Base-by-base conservation (phyloP, 257 asterid genomes). In the Nicotiana noctiflora region DNA sequence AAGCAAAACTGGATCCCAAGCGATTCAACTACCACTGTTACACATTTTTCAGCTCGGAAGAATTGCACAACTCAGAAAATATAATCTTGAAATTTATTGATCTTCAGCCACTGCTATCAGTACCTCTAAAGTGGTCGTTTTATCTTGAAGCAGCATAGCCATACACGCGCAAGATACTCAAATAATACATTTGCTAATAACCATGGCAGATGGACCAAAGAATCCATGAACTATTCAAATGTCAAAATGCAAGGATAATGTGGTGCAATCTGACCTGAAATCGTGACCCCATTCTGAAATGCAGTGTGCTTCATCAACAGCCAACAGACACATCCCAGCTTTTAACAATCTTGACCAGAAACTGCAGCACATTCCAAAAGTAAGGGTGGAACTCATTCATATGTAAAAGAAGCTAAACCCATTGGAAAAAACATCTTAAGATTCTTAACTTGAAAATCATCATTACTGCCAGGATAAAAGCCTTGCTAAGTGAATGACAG, bases 261-360 rank as follows among this genome's bases (percentile, higher is more conserved):
- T 23, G 19, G 34, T 44, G 46, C 32, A 70, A 62, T 76, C 90
- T 75, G 46, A 89, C 98, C 99, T 90, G 92, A 95, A 95, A 88
- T 89, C 86, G 72, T 95, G 99, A 65, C 99, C 99, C 99, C 99
- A 95, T 86, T 95, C 98, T 29, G 99, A 95, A 83, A 95, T 95
- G 89, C 99, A 95, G 83, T 95, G 99, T 79, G 97, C 99, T 89
- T 95, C 99, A 78, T 95, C 99, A 87, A 95, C 97, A 85, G 99
- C 98, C 88, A 95, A 80, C 62, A 95, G 91, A 84, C 97, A 90
- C 68, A 95, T 90, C 84, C 99, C 99, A 5, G 86, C 83, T 61
- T 86, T 82, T 49, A 88, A 88, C 86, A 93, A 83, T 83, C 90
- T 90, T 81, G 94, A 85, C 99, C 99, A 95, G 89, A 95, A 95